phyloP scores from a whole-genome alignment of 2,329 filamentous ascomycete genomes.

The Botryotinia convoluta region DNA sequence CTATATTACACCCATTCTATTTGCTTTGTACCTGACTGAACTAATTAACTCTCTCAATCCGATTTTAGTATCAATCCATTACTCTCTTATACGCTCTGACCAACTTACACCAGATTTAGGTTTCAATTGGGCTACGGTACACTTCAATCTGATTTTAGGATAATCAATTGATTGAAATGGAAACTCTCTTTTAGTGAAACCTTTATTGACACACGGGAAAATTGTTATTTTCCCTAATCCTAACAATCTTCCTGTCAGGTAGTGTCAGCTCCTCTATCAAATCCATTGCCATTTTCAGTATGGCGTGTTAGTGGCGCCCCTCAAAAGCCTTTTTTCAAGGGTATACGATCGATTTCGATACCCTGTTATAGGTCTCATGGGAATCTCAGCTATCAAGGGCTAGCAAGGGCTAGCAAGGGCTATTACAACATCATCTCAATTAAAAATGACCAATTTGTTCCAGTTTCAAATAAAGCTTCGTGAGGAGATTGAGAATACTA shows the following conservation, averaged over 20 bases:
- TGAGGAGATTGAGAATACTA: neutral
- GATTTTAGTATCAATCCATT: neutral
- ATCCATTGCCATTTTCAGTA: neutral
- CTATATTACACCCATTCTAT: neutral
- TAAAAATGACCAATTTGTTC: neutral
- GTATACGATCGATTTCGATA: conserved; percentile 6
- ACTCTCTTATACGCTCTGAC: neutral
- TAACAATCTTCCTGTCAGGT: neutral
- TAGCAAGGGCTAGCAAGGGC: neutral
- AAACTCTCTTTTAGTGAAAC: neutral
- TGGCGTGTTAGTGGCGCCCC: neutral
- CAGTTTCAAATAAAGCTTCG: neutral
- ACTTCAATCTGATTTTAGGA: neutral
- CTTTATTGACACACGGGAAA: neutral
- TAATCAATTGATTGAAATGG: neutral
- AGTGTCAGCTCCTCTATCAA: conserved; percentile 3
- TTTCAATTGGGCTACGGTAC: neutral
- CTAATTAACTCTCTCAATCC: neutral
- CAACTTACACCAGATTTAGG: neutral
- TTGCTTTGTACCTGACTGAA: neutral
- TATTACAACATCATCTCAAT: conserved; percentile 1
- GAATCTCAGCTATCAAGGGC: neutral
- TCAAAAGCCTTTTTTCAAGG: neutral
- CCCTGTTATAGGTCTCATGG: conserved; percentile 7
- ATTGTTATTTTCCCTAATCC: neutral